Evolutionary conservation across 805 yeast species (phyloP).

Genomic region (Hanseniaspora valbyensis): DNA sequence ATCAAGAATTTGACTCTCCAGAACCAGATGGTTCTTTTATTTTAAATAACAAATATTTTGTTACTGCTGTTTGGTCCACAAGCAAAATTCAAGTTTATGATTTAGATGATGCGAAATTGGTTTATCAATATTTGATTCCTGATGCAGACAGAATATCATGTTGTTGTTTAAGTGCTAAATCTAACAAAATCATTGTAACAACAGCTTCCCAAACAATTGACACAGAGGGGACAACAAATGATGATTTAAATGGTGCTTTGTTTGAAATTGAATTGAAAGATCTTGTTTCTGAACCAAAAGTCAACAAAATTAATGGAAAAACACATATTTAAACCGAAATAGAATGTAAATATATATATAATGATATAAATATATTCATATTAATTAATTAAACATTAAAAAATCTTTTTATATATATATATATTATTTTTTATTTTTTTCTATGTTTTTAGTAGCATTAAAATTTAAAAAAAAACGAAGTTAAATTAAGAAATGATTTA

Average conservation of each 20-base stretch:
- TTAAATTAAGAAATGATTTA: background rate
- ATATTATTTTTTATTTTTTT: background rate
- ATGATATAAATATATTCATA: too few species aligned
- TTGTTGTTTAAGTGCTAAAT: conserved; percentile 50
- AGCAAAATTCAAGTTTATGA: conserved; percentile 45
- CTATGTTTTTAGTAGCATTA: background rate
- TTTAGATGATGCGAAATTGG: conserved; percentile 30
- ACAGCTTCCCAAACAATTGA: conserved; percentile 34
- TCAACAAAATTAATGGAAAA: background rate
- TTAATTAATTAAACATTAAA: too few species aligned
- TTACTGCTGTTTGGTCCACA: conserved; percentile 58
- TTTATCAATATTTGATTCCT: conserved; percentile 46
- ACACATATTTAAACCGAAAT: conserved; percentile 5
- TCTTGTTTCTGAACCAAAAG: background rate
- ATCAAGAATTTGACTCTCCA: conserved; percentile 28
- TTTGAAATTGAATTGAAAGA: background rate
- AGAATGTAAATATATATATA: too few species aligned
- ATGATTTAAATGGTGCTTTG: conserved; percentile 3
- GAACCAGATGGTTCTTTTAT: conserved; percentile 78
- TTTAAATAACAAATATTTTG: conserved; percentile 44
- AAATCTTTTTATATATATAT: background rate
- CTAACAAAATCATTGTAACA: conserved; percentile 54
- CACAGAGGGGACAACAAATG: background rate
- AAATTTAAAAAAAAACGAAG: background rate
- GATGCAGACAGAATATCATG: conserved; percentile 51